These are phyloP conservation scores for Aspergillus aculeatinus DNA, from an alignment of 2,329 filamentous ascomycete species.

Conservation along the genomic window DNA sequence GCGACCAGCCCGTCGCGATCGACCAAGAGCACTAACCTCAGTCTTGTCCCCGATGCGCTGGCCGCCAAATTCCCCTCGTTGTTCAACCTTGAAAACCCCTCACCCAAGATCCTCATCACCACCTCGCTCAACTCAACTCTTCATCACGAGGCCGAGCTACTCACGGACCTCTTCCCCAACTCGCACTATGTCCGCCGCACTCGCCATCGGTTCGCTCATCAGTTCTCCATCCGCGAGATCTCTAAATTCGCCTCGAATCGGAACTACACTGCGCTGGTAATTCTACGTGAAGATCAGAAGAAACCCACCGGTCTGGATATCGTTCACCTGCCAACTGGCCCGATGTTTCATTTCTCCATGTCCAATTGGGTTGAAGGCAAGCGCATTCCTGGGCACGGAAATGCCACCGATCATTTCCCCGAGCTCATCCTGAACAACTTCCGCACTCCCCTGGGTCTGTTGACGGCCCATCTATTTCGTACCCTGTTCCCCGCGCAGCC, in stretches of 20 bases:
- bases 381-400: conserved; percentile 84
- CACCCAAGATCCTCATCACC: conserved; percentile 87
- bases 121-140: conserved; percentile 86
- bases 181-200: conserved; percentile 79
- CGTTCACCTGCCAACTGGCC: conserved; percentile 77
- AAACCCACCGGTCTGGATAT: conserved; percentile 77
- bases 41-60: conserved; percentile 60
- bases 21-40: conserved; percentile 59
- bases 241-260: conserved; percentile 78
- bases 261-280: conserved; percentile 77
- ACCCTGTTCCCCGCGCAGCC: conserved; percentile 76
- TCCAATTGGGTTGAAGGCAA: conserved; percentile 88
- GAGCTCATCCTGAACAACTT: conserved; percentile 93
- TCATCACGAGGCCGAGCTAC: conserved; percentile 75
- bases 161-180: conserved; percentile 80
- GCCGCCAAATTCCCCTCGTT: conserved; percentile 61
- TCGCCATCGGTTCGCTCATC: conserved; percentile 78
- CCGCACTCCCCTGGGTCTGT: conserved; percentile 82
- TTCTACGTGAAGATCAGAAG: conserved; percentile 89
- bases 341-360: conserved; percentile 90
- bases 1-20: conserved; percentile 57
- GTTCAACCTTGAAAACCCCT: conserved; percentile 53
- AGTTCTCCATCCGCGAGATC: conserved; percentile 91
- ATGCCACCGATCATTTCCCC: conserved; percentile 84
- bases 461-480: conserved; percentile 83